A percentile compares a stretch with the other conserved stretches of the same genome.
These are phyloP conservation scores for Coccomyxa subellipsoidea DNA, from an alignment of 163 green algal species.

Conservation along the genomic window DNA sequence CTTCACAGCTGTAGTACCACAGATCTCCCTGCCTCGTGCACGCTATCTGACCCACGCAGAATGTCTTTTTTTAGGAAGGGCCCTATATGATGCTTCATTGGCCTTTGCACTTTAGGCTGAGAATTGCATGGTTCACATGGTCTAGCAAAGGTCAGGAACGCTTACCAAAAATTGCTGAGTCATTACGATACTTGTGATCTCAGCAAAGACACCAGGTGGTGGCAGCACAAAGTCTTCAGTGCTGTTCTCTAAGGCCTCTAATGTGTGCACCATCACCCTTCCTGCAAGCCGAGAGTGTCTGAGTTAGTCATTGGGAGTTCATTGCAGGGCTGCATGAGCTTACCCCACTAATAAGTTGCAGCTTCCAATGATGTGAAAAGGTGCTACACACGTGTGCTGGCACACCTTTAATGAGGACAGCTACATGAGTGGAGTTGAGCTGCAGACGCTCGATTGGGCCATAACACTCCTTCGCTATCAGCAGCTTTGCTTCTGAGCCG, in stretches of 20 bases:
- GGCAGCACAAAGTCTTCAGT: not conserved
- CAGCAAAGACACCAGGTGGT: not conserved
- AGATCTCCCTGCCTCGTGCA: not conserved
- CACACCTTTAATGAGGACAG: not conserved
- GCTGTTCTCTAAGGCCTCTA: not conserved
- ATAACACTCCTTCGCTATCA: not conserved
- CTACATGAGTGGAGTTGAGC: not conserved
- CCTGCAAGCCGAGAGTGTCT: not conserved
- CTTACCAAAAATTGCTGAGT: not conserved
- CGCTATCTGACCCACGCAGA: not conserved
- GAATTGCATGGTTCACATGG: too few species aligned
- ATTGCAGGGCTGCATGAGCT: too few species aligned
- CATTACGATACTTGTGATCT: not conserved
- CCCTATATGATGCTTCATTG: too few species aligned
- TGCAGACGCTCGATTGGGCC: not conserved
- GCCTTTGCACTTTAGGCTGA: too few species aligned
- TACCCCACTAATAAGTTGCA: too few species aligned
- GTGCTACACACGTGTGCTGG: not conserved
- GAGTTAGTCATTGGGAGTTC: not conserved
- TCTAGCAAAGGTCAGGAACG: not conserved
- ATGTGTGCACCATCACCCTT: not conserved
- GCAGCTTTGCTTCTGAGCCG: not conserved
- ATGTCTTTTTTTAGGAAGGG: too few species aligned
- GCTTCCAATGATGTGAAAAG: too few species aligned
- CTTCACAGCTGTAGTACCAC: constrained; percentile 8